Evolutionary conservation across 345 rosid species (phyloP).

Genomic region (Laguncularia racemosa): DNA sequence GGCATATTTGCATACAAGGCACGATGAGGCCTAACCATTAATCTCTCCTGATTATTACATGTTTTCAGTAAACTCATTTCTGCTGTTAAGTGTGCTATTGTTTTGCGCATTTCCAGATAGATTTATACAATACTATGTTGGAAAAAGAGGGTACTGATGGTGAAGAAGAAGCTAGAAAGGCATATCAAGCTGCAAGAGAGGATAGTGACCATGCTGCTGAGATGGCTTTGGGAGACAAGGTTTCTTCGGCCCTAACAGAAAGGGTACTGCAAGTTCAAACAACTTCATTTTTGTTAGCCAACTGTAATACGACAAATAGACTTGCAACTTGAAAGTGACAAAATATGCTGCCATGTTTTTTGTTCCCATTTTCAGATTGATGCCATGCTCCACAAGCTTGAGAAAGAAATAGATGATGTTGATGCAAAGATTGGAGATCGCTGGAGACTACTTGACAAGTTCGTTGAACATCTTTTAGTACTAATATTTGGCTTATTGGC

Average conservation of each 20-base stretch:
- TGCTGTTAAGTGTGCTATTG: neutral
- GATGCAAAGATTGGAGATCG: slow-evolving; percentile 91
- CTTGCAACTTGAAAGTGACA: neutral
- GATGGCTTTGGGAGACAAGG: slow-evolving; percentile 55
- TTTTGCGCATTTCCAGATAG: slow-evolving; percentile 40
- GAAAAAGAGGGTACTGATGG: slow-evolving; percentile 76
- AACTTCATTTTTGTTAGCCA: neutral
- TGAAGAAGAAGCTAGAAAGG: slow-evolving; percentile 71
- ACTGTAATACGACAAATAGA: neutral
- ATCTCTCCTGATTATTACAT: neutral
- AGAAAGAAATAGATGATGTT: slow-evolving; percentile 96
- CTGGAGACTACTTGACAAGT: slow-evolving; percentile 92
- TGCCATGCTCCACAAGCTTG: slow-evolving; percentile 91
- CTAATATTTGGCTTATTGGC: neutral
- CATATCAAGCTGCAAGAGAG: slow-evolving; percentile 88
- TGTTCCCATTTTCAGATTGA: slow-evolving; percentile 57
- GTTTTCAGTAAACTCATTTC: neutral
- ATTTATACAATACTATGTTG: slow-evolving; percentile 83
- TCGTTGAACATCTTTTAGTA: slow-evolving; percentile 13
- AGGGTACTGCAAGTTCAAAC: slow-evolving; percentile 36
- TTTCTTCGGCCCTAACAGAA: slow-evolving; percentile 72
- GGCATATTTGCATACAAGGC: too few relatives aligned
- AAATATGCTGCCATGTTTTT: neutral
- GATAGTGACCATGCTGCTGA: slow-evolving; percentile 58
- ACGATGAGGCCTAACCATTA: neutral